These are phyloP conservation scores for Collariella sp. DNA, from an alignment of 495 filamentous ascomycete genomes.

Conservation along the genomic window DNA sequence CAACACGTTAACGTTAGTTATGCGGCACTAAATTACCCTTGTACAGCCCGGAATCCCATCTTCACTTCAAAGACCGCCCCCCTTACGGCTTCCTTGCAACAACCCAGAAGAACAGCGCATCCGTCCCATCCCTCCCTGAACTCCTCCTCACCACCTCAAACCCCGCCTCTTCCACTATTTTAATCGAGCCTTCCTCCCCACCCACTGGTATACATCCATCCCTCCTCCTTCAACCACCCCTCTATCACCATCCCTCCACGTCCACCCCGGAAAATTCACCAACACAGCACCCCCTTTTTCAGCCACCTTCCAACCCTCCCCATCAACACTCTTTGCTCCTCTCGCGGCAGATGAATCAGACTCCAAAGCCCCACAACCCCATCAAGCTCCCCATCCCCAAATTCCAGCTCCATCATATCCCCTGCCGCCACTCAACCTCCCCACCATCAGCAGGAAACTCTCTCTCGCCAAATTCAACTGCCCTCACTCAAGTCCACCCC, in stretches of 20 bases:
- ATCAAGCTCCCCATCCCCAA: constrained; percentile 16
- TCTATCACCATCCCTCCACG: constrained; percentile 13
- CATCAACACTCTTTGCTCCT: constrained; percentile 30
- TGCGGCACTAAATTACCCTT: no score
- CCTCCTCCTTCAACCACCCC: constrained; percentile 27
- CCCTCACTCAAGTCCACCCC: constrained; percentile 34
- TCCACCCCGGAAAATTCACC: constrained; percentile 25
- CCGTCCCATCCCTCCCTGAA: no score
- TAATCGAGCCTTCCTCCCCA: constrained; percentile 26
- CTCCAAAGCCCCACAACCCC: constrained; percentile 27
- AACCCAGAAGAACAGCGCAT: no score
- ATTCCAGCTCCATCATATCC: constrained; percentile 29
- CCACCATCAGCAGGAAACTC: no score
- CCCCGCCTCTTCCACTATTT: constrained; percentile 14
- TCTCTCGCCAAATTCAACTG: no score
- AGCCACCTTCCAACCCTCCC: constrained; percentile 22
- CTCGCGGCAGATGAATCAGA: constrained; percentile 31
- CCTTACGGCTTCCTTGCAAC: no score
- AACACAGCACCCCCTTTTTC: constrained; percentile 27
- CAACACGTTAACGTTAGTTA: no score
- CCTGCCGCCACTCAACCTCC: no score
- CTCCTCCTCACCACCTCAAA: constrained; percentile 23
- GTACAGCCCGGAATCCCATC: no score
- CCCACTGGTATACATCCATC: constrained; percentile 34
- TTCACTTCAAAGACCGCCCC: no score